Percentiles rank a stretch among this genome's conserved stretches.
Conservation (phyloP, 106 monocot species). For the Acorus calamus region DNA sequence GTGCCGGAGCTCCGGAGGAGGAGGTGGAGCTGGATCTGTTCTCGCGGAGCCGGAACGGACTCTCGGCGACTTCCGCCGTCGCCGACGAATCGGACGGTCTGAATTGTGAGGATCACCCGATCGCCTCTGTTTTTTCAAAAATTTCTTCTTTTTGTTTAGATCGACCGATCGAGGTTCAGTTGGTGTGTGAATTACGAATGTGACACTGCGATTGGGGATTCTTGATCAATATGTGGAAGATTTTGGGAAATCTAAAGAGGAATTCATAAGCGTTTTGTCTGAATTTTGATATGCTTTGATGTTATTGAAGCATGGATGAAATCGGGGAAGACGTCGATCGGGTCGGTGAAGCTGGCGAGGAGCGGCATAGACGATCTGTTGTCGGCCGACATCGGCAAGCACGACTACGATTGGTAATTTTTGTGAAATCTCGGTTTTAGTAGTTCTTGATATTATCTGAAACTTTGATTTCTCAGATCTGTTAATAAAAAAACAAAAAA, state of each 20-base stretch:
- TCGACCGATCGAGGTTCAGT: background rate
- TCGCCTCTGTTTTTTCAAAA: background rate
- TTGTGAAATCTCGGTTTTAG: too few relatives aligned
- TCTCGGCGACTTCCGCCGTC: background rate
- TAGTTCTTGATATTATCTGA: too few relatives aligned
- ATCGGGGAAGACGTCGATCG: slow-evolving; percentile 4
- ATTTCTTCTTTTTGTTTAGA: background rate
- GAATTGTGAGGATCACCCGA: slow-evolving; percentile 1
- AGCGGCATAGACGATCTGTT: slow-evolving; percentile 18
- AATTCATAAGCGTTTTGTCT: background rate
- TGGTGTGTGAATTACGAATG: background rate
- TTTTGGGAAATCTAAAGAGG: background rate
- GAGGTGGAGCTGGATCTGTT: slow-evolving; percentile 18
- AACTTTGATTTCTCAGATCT: too few relatives aligned
- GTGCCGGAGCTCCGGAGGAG: background rate
- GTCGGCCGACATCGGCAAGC: slow-evolving; percentile 17
- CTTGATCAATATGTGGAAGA: background rate
- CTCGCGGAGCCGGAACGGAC: slow-evolving; percentile 11
- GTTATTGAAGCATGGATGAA: slow-evolving; percentile 3
- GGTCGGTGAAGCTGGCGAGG: background rate
- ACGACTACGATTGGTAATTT: slow-evolving; percentile 26
- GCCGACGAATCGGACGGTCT: slow-evolving; percentile 8
- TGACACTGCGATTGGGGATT: background rate
- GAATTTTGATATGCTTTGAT: background rate
- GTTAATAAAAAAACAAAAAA: too few relatives aligned